Evolutionary conservation across 1,284 basidiomycete species (phyloP), one percentile per base, ranked within the genome.

Genomic region (Sporisorium exsertum): DNA sequence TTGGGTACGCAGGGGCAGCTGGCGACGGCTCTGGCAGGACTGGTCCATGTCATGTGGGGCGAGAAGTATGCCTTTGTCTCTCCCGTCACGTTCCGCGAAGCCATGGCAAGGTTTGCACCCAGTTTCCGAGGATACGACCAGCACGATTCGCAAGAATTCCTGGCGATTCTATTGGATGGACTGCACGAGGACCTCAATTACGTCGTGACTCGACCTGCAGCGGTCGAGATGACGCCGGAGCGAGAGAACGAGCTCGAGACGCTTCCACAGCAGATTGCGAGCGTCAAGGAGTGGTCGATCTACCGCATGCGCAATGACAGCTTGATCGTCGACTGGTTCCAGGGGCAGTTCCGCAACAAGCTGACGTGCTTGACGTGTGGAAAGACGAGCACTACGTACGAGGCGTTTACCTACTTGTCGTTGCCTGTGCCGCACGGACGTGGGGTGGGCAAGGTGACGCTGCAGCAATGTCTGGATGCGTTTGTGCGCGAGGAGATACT

Each of bases 301-400:
- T 85, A 85, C 57, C 70, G 82, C 2, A 78, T 78, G 75, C 61
- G 82, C 12, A 85, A 85, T 60, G 79, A 85, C 66, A 79, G 63
- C 40, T 32, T 82, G 49, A 64, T 82, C 16, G 75, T 78, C 5
- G 74, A 79, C 45, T 69, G 80, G 62, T 77, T 84, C 54, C 74
- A 80, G 51, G 84, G 84, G 2, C 83, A 84, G 56, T 83, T 85
- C 50, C 61, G 84, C 13, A 85, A 85, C 64, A 81, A 82, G 74
- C 60, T 85, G 40, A 83, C 80, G 2, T 85, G 84, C 49, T 49
- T 83, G 1, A 80, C 80, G 16, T 85, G 84, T 52, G 81, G 83
- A 13, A 82, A 79, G 94, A 98, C 96, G 3, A 97, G 94, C 29
- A 98, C 95, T 6, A 98, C 95, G 9, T 99, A 97, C 83, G 97